Evolutionary conservation across 1,284 basidiomycete species (phyloP).

Genomic region (Cryptococcus hybrid): DNA sequence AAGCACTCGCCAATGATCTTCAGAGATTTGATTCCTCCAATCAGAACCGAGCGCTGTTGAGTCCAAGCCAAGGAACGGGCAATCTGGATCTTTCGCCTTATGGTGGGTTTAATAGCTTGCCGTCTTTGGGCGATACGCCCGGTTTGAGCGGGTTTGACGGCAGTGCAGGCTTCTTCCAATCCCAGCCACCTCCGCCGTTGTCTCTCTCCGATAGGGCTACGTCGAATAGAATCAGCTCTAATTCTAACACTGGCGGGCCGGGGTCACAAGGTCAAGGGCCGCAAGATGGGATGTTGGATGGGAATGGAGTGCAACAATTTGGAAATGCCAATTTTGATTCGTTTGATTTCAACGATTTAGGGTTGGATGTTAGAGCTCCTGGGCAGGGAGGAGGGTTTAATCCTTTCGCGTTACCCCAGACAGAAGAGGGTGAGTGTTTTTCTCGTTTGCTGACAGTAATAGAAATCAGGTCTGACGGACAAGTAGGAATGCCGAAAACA

Average conservation of each 20-base stretch:
- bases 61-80: background rate
- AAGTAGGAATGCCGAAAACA: slow-evolving; percentile 12
- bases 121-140: slow-evolving; percentile 6
- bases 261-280: slow-evolving; percentile 1
- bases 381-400: slow-evolving; percentile 37
- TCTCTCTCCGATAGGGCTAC: slow-evolving; percentile 2
- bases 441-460: background rate
- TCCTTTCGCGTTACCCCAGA: slow-evolving; percentile 49
- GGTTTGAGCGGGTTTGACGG: slow-evolving; percentile 5
- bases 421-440: slow-evolving; percentile 38
- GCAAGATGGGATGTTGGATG: slow-evolving; percentile 2
- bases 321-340: slow-evolving; percentile 28
- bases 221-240: slow-evolving; percentile 5
- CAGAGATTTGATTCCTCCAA: background rate
- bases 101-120: slow-evolving; percentile 6
- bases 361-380: slow-evolving; percentile 17
- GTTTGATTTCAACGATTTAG: slow-evolving; percentile 45
- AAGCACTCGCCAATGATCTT: background rate
- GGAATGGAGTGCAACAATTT: slow-evolving; percentile 10
- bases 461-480: no score
- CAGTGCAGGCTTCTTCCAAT: slow-evolving; percentile 3
- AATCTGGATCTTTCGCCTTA: slow-evolving; percentile 16
- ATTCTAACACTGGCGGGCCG: background rate
- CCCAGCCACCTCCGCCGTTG: slow-evolving; percentile 1
- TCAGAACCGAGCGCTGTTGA: background rate